phyloP scores from a whole-genome alignment of 345 rosid species.

The Microthlaspi erraticum region DNA sequence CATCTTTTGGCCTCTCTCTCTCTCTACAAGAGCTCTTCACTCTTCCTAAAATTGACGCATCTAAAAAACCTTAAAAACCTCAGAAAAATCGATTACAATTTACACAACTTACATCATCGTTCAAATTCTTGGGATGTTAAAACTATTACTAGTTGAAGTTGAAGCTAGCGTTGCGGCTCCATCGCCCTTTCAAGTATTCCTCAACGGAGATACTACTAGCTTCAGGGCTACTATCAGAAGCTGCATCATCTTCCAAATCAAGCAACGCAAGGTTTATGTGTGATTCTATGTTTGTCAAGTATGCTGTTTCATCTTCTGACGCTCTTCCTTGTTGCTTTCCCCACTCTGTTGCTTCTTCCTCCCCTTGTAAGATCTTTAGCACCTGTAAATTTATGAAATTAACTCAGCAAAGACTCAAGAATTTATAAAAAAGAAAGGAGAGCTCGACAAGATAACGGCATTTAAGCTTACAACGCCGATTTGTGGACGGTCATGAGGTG shows the following conservation, averaged over 20 bases:
- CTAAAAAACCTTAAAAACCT: constrained; percentile 25
- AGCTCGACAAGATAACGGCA: background rate
- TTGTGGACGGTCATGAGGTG: constrained; percentile 68
- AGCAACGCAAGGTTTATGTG: constrained; percentile 85
- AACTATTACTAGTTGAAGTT: constrained; percentile 46
- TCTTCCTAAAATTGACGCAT: constrained; percentile 29
- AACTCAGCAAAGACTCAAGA: constrained; percentile 2
- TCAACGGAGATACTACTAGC: constrained; percentile 61
- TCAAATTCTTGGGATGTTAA: constrained; percentile 10
- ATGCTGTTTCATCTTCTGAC: constrained; percentile 60
- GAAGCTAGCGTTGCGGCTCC: constrained; percentile 83
- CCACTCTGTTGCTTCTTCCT: constrained; percentile 68
- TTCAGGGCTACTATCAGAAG: constrained; percentile 63
- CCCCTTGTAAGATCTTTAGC: constrained; percentile 82
- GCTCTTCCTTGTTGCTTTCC: constrained; percentile 61
- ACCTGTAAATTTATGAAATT: constrained; percentile 49
- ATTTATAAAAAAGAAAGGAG: background rate
- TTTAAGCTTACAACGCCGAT: constrained; percentile 59
- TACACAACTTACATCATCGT: constrained; percentile 39
- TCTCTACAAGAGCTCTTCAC: constrained; percentile 31
- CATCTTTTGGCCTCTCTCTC: constrained; percentile 7
- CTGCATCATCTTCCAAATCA: constrained; percentile 76
- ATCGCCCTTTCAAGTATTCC: constrained; percentile 78
- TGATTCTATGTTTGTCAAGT: constrained; percentile 65
- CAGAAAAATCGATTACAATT: constrained; percentile 36